phyloP scores from a whole-genome alignment of 371 early-diverging fungal genomes.

The Mortierella sp. region DNA sequence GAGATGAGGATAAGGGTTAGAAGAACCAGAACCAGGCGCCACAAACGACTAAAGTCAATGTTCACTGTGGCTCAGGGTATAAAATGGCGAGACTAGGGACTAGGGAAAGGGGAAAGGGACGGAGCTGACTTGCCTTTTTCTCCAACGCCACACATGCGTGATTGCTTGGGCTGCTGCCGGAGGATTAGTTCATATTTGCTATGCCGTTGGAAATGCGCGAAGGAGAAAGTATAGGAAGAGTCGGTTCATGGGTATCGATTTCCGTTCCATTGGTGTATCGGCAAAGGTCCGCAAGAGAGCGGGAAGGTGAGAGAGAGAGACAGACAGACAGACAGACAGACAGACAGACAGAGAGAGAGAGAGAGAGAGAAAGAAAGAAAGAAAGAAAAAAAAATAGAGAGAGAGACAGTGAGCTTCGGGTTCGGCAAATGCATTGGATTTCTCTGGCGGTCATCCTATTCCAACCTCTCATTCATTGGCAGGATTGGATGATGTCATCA shows the following conservation, averaged over 20 bases:
- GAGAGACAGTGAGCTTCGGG: too few relatives aligned
- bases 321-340: too few relatives aligned
- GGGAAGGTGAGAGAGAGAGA: too few relatives aligned
- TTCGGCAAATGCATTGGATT: too few relatives aligned
- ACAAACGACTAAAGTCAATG: too few relatives aligned
- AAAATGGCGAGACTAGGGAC: background rate
- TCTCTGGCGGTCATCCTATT: too few relatives aligned
- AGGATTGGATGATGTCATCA: background rate
- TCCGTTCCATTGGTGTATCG: too few relatives aligned
- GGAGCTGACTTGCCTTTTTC: slow-evolving; percentile 77
- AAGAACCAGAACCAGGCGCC: too few relatives aligned
- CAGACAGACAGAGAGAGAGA: too few relatives aligned
- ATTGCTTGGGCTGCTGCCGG: slow-evolving; percentile 93
- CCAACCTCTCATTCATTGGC: too few relatives aligned
- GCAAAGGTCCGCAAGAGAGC: too few relatives aligned
- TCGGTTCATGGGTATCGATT: too few relatives aligned
- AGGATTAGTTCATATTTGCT: slow-evolving; percentile 79
- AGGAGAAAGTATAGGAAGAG: background rate
- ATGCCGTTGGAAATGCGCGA: slow-evolving; percentile 4
- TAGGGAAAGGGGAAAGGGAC: background rate
- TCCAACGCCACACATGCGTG: slow-evolving; percentile 93
- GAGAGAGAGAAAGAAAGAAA: background rate
- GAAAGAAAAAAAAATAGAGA: background rate
- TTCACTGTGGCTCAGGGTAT: background rate
- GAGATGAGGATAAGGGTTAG: background rate